Evolutionary conservation across 345 rosid species (phyloP), one percentile per base, ranked within the genome.

Genomic region (Eucalyptus sp.): DNA sequence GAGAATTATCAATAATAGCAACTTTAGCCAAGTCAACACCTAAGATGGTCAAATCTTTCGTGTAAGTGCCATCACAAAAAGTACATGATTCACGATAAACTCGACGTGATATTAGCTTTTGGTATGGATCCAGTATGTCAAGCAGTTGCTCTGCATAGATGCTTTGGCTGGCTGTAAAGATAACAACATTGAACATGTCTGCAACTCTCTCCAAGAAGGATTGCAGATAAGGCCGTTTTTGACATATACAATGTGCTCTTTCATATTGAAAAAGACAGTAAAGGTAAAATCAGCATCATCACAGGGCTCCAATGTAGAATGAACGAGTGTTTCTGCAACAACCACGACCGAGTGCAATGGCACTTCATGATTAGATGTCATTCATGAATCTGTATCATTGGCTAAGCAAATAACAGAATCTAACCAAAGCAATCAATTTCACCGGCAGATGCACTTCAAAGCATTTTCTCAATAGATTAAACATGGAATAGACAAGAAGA

Each of bases 121-220:
- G 93, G 29, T 94, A 94, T 62, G 98, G 96, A 90, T 97, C 98
- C 91, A 97, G 88, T 91, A 95, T 91, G 93, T 97, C 98, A 87
- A 97, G 90, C 88, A 97, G 96, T 89, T 96, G 97, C 58, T 93
- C 95, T 1, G 98, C 99, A 79, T 97, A 97, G 91, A 96, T 96
- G 95, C 97, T 96, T 91, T 95, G 98, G 93, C 98, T 97, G n/a
- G 99, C 99, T 27, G 99, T 97, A 90, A 97, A 95, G 91, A 97
- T 94, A 66, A 96, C 93, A 64, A 97, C 95, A 90, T 94, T 96
- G 93, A 97, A 97, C 95, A 96, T 91, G 84, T 96, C 99, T 16
- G 94, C 98, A 89, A 94, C 98, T 93, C 94, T 95, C 94, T 96
- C 95, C 94, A 97, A 93, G 94, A 97, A 97, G 88, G 88, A 91